phyloP scores from a whole-genome alignment of 805 yeast species.

The Vanderwaltozyma verrucispora region DNA sequence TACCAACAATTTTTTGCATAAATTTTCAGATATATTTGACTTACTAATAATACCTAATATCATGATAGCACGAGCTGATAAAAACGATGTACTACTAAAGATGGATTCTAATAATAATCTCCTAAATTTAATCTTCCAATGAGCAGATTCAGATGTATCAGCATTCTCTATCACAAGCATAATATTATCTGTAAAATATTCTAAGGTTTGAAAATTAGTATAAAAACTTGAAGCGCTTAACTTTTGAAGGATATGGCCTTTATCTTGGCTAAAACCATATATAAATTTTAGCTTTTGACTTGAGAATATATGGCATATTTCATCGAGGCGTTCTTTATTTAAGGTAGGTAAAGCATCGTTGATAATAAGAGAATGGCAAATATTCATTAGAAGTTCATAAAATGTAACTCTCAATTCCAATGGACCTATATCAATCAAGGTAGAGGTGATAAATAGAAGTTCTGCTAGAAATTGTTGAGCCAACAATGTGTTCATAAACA shows the following conservation, averaged over 20 bases:
- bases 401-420: slow-evolving; percentile 44
- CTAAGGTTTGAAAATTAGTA: slow-evolving; percentile 34
- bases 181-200: slow-evolving; percentile 45
- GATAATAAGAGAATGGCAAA: slow-evolving; percentile 57
- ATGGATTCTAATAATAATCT: slow-evolving; percentile 51
- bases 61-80: slow-evolving; percentile 55
- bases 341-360: slow-evolving; percentile 37
- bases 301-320: slow-evolving; percentile 31
- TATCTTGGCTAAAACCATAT: slow-evolving; percentile 53
- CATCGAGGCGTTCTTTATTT: slow-evolving; percentile 33
- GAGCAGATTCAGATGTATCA: slow-evolving; percentile 34
- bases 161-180: slow-evolving; percentile 40
- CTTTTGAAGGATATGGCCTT: slow-evolving; percentile 25
- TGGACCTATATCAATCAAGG: slow-evolving; percentile 40
- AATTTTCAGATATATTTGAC: slow-evolving; percentile 48
- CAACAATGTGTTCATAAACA: slow-evolving; percentile 54
- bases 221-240: slow-evolving; percentile 28
- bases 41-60: slow-evolving; percentile 58
- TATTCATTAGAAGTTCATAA: slow-evolving; percentile 51
- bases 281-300: slow-evolving; percentile 55
- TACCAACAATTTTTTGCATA: slow-evolving; percentile 24
- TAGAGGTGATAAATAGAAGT: slow-evolving; percentile 51
- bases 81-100: slow-evolving; percentile 40
- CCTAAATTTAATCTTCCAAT: slow-evolving; percentile 56
- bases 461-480: slow-evolving; percentile 61